Evolutionary conservation across 2,329 filamentous ascomycete genomes (phyloP), one percentile per base, ranked within the genome.

Genomic region (Botrytis medusae): DNA sequence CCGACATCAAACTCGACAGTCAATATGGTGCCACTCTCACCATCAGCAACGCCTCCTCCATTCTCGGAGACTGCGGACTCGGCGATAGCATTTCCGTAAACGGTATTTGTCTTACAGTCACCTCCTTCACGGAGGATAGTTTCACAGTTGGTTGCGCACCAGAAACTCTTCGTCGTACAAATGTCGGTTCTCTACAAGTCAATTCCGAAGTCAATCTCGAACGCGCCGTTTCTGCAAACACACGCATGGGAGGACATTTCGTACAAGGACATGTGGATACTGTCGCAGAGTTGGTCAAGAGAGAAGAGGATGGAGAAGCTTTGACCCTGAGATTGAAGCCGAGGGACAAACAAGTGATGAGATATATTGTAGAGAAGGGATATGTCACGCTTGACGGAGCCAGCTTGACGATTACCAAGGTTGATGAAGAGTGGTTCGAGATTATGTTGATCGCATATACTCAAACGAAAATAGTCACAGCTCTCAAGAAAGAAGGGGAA

Each of bases 391-490:
- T 99, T 69, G 96, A 99, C 81, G 96, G 96, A 7, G 95, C 96
- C 37, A 98, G 95, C 81, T 85, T 99, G 85, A 99, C 96, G 0
- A 88, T 99, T 2, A 98, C 95, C 3, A 87, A 89, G 77, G 95
- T 98, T 44, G 85, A 95, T 79, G 88, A 90, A 77, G 91, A 92
- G 60, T 97, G 94, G 82, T 98, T 91, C 89, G 96, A 98, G 87
- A 92, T 99, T 68, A 99, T 99, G 96, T 86, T 99, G 75, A 98
- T 99, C 82, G 89, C 93, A 14, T 99, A 99, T 83, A 98, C 96
- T 18, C 96, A 98, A 85, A 93, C 95, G 83, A 93, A 93, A 82
- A 91, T 99, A 25, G 92, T 82, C n/a, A 81, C 76, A 10, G 81
- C 81, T n/a, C 75, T 80, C 10, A 81, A 82, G 77, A 80, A 79